Percentiles rank a stretch among this genome's conserved stretches.
phyloP scores from a whole-genome alignment of 2,329 filamentous ascomycete genomes.

The Curvularia sp. region DNA sequence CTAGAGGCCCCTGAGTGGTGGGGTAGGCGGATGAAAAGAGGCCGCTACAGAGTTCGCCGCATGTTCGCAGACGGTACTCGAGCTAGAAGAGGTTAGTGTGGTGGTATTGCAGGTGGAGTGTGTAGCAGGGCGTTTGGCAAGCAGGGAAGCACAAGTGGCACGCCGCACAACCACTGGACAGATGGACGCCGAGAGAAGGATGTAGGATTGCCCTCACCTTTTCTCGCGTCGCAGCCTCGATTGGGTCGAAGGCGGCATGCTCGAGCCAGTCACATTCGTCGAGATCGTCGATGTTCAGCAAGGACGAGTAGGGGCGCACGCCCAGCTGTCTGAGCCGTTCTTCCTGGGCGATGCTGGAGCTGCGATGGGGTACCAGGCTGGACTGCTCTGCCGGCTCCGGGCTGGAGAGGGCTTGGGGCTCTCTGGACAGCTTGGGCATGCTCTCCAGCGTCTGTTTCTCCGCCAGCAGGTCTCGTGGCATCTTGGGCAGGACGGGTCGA shows the following conservation, averaged over 20 bases:
- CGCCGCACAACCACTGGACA: neutral
- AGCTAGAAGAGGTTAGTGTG: slow-evolving; percentile 61
- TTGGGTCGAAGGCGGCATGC: slow-evolving; percentile 64
- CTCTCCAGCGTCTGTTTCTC: slow-evolving; percentile 46
- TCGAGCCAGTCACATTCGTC: slow-evolving; percentile 68
- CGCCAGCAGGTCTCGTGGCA: slow-evolving; percentile 55
- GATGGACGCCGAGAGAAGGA: slow-evolving; percentile 1
- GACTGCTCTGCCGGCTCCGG: slow-evolving; percentile 23
- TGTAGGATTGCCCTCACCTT: slow-evolving; percentile 60
- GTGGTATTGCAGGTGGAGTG: neutral
- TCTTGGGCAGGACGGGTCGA: slow-evolving; percentile 28
- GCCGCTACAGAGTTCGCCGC: slow-evolving; percentile 79
- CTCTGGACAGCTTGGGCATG: slow-evolving; percentile 51
- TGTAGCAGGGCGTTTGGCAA: slow-evolving; percentile 1
- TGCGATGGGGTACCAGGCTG: slow-evolving; percentile 35
- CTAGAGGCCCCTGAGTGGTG: slow-evolving; percentile 54
- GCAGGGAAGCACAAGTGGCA: slow-evolving; percentile 4
- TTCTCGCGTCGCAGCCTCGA: slow-evolving; percentile 64
- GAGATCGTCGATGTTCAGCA: slow-evolving; percentile 71
- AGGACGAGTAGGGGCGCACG: slow-evolving; percentile 76
- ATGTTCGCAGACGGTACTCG: slow-evolving; percentile 75
- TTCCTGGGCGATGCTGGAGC: slow-evolving; percentile 33
- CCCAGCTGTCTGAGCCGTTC: slow-evolving; percentile 54
- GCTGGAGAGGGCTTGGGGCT: slow-evolving; percentile 33
- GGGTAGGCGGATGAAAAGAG: slow-evolving; percentile 75